These are phyloP conservation scores for Colletotrichum sp. DNA, from an alignment of 2,329 filamentous ascomycete genomes.

Conservation along the genomic window DNA sequence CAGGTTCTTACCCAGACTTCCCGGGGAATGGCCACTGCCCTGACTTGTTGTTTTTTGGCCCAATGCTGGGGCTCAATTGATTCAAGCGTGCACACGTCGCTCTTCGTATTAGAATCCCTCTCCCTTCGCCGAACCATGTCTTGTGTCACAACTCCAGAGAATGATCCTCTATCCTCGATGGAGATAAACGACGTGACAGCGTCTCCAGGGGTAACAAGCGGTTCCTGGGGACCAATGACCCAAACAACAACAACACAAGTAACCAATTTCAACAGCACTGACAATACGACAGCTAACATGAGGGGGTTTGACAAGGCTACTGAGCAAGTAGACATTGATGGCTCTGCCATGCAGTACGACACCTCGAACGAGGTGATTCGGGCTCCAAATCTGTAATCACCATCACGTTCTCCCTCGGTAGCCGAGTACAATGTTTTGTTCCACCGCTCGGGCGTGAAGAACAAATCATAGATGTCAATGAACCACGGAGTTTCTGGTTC, in stretches of 20 bases:
- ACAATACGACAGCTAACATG: neutral
- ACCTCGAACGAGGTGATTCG: neutral
- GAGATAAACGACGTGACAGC: neutral
- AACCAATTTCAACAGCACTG: neutral
- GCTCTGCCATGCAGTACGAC: neutral
- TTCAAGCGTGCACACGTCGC: neutral
- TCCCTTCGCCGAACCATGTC: neutral
- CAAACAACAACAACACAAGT: neutral
- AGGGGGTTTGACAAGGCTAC: neutral
- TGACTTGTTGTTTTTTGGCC: neutral
- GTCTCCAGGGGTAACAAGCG: neutral
- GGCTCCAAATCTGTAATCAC: neutral
- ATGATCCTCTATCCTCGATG: neutral
- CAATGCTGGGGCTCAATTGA: neutral
- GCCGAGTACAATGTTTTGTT: neutral
- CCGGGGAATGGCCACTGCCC: neutral
- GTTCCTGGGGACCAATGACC: neutral
- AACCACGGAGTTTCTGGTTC: neutral
- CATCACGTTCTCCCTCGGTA: neutral
- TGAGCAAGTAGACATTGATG: neutral
- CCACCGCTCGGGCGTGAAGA: no score
- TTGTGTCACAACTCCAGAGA: neutral
- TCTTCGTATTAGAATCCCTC: rapidly evolving
- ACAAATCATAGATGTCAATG: no score
- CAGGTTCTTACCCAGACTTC: neutral